Base-by-base conservation (phyloP, 1,139 yeast genomes). In the Saccharomycopsis crataegensis region DNA sequence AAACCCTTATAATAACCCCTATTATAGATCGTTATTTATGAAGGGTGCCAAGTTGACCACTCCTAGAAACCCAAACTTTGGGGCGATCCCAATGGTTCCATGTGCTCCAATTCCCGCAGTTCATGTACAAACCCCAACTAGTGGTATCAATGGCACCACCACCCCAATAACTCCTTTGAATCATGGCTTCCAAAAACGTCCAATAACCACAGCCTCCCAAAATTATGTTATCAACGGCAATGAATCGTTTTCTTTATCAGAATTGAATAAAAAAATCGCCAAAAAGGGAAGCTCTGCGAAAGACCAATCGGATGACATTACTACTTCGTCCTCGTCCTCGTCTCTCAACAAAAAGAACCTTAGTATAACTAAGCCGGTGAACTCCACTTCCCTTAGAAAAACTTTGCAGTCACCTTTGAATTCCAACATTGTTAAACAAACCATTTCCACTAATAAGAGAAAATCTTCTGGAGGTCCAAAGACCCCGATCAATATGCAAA, bases 401-500 rank as follows among this genome's bases (percentile, higher is more conserved):
- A 32, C 57, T 6, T 41, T 56, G 11, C 58, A 51, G 28, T 49
- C 52, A 14, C 59, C 57, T 17, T 16, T 51, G n/a, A 33, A 48
- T 6, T 45, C 57, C 22, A 54, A 42, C 43, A 53, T 54, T 16
- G 48, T 58, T 43, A 48, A 55, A 31, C 58, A 57, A 43, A 53
- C 57, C n/a, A 49, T 54, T 37, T 38, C 54, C 16, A 42, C 55
- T 28, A 37, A 44, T 6, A 46, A 43, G 34, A n/a, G 43, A 12
- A 51, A 53, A 28, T 14, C 40, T 16, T 17, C 33, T 37, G 55
- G 57, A 28, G 54, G 49, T 38, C 58, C 58, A 34, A 50, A 51
- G 44, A 56, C 58, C n/a, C 58, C 58, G n/a, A 50, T 56, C 28
- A 45, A 56, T 36, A 32, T 57, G 16, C 53, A 57, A 48, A 50